Evolutionary conservation across 83 land plant species (phyloP), one percentile per base, ranked within the genome.

Genomic region (Thuja plicata): DNA sequence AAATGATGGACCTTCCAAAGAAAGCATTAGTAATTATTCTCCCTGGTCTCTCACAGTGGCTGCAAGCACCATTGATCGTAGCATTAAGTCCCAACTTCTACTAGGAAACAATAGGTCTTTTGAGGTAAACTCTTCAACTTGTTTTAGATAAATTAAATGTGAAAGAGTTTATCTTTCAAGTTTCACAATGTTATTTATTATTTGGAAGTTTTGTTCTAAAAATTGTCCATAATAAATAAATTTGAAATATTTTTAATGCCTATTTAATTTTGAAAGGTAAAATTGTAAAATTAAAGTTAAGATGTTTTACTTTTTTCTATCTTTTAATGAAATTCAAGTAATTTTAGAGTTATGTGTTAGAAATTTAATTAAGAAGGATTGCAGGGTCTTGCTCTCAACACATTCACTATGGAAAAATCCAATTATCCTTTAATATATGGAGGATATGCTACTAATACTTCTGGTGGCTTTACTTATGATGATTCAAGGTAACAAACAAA

Each of bases 11-110:
- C 35, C 35, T 5, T 89, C 89, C 16, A 21, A 17, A 7, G 24
- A 1, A 16, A 87, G 84, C 17, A 76, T 89, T n/a, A 54, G 55
- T 8, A 93, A 90, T 46, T 17, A 54, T 57, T 30, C 92, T 46
- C 93, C 93, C 0, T 93, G 93, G 94, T 66, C 84, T 46, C 74
- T 93, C 11, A 89, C 91, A 27, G 91, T 93, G 87, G 94, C 91
- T 86, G 94, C 93, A 4, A 90, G 83, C 55, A 52, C 55, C 55
- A 52, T 13, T 52, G 55, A 52, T 52, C 55, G 55, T 52, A 52
- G 15, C 2, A 89, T 92, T 15, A 4, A 86, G 0, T 55, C 89
- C 8, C 41, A 52, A 3, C 87, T 92, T 3, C 17, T 62, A 43
- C 5, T 43, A 43, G 45, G 45, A 43, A 43, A 43, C 45, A 43